Evolutionary conservation across 2,329 filamentous ascomycete species (phyloP), one percentile per base, ranked within the genome.

Genomic region (Tympanopsis confertula): DNA sequence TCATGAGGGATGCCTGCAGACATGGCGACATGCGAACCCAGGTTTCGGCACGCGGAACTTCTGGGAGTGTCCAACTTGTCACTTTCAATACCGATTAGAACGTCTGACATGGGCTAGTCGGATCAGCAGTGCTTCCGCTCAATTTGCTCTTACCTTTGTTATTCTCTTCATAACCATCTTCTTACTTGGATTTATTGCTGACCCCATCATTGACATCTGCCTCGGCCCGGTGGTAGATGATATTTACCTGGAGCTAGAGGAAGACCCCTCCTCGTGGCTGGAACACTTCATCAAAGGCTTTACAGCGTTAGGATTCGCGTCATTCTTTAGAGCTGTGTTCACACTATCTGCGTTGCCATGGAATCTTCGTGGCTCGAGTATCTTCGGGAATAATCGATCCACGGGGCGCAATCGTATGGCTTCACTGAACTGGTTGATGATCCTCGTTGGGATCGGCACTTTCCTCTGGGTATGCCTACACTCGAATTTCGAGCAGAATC

Each of bases 241-340:
- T n/a, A 26, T 32, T 50, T 46, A 22, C 48, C 42, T 33, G 59
- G 58, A 14, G 7, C 7, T 14, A 7, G 30, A 35, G 13, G 7
- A 18, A 10, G 7, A 14, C 7, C 10, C 7, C 7, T n/a, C 30
- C 30, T 7, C 10, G 7, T 96, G 89, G 89, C 50, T 67, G 5
- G 77, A 84, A 48, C 91, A 98, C 54, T 91, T 96, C 47, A 45
- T 83, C 40, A 95, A 95, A 57, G 91, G 91, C 0, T 69, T 95
- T 46, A 80, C 89, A 13, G 89, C 86, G 4, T 70, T 96, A 36
- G 91, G 91, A 5, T 63, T 96, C 4, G 63, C 96, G 14, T 88
- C 89, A 0, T 83, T 94, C 42, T 56, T 88, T 40, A 94, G 94
- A 58, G 81, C 83, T 19, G 66, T 93, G 38, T 61, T 93, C 36